These are phyloP conservation scores for Globisporangium solare DNA, from an alignment of 352 stramenopile species.

Conservation along the genomic window DNA sequence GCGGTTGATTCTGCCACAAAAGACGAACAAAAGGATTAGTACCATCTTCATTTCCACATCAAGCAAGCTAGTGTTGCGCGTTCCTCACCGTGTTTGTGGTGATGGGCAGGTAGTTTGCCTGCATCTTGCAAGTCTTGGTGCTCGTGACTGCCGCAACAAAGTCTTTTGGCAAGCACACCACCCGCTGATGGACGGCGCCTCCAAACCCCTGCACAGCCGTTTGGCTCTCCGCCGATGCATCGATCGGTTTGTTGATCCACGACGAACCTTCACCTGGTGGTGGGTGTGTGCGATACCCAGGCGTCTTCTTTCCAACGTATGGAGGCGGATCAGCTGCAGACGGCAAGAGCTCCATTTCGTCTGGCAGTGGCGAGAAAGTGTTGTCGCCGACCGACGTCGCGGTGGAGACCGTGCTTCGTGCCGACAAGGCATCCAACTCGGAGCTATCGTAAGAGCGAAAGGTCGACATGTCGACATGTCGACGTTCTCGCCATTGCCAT, in stretches of 20 bases:
- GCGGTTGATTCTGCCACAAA: slow-evolving; percentile 63
- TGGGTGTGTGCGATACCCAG: slow-evolving; percentile 50
- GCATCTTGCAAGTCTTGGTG: slow-evolving; percentile 75
- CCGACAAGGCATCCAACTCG: slow-evolving; percentile 20
- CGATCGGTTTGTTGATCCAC: slow-evolving; percentile 53
- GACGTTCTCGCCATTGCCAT: slow-evolving; percentile 15
- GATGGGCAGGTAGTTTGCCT: slow-evolving; percentile 71
- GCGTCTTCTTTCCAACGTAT: slow-evolving; percentile 37
- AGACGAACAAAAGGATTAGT: not conserved
- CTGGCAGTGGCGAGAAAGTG: slow-evolving; percentile 39
- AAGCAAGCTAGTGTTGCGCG: not conserved
- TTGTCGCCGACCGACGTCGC: slow-evolving; percentile 31
- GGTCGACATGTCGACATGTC: slow-evolving; percentile 17
- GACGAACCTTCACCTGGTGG: slow-evolving; percentile 49
- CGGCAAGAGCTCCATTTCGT: slow-evolving; percentile 36
- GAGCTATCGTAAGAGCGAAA: slow-evolving; percentile 28
- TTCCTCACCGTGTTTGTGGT: slow-evolving; percentile 62
- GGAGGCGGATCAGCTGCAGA: too few species aligned
- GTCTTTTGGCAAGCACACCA: slow-evolving; percentile 58
- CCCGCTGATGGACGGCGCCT: slow-evolving; percentile 54
- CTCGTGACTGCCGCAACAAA: slow-evolving; percentile 61
- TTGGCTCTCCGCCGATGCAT: slow-evolving; percentile 49
- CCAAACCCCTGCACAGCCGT: slow-evolving; percentile 58
- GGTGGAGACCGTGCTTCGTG: slow-evolving; percentile 30
- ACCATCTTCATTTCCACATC: not conserved